These are phyloP conservation scores for Fusarium anguioides DNA, from an alignment of 2,329 filamentous ascomycete genomes.

Conservation along the genomic window DNA sequence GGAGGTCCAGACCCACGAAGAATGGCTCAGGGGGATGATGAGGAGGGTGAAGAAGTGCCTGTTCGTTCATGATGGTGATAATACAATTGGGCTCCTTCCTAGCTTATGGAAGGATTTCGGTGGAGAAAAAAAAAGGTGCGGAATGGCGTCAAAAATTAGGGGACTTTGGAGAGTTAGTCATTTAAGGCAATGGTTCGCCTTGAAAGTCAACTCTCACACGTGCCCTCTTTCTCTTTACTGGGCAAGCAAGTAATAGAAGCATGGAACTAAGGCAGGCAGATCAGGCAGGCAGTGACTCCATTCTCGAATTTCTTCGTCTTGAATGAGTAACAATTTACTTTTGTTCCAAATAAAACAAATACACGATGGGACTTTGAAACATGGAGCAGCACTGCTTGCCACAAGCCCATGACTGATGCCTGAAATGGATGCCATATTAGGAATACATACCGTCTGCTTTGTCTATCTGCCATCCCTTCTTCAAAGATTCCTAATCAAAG, in stretches of 20 bases:
- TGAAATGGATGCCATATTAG: neutral
- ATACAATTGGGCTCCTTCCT: neutral
- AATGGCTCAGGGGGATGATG: constrained; percentile 1
- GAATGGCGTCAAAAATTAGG: constrained; percentile 30
- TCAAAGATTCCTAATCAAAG: neutral
- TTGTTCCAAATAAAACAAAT: neutral
- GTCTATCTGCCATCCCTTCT: neutral
- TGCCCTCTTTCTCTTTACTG: constrained; percentile 7
- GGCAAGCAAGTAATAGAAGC: too few relatives aligned
- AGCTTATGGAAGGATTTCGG: neutral
- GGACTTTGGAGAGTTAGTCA: constrained; percentile 37
- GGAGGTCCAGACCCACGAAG: constrained; percentile 4
- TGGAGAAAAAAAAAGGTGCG: constrained; percentile 2
- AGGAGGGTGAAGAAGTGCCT: neutral
- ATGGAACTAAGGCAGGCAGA: constrained; percentile 37
- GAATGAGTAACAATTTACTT: constrained; percentile 11
- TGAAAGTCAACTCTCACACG: constrained; percentile 14
- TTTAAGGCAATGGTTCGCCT: constrained; percentile 38
- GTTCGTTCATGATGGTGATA: neutral
- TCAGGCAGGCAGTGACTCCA: constrained; percentile 43
- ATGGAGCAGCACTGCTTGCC: constrained; percentile 7
- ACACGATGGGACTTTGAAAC: constrained; percentile 24
- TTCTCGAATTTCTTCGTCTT: constrained; percentile 8
- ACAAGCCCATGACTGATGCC: constrained; percentile 18
- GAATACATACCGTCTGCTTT: neutral